These are phyloP conservation scores for Zancudomyces culisetae DNA, from an alignment of 371 early-diverging fungal species.

Conservation along the genomic window DNA sequence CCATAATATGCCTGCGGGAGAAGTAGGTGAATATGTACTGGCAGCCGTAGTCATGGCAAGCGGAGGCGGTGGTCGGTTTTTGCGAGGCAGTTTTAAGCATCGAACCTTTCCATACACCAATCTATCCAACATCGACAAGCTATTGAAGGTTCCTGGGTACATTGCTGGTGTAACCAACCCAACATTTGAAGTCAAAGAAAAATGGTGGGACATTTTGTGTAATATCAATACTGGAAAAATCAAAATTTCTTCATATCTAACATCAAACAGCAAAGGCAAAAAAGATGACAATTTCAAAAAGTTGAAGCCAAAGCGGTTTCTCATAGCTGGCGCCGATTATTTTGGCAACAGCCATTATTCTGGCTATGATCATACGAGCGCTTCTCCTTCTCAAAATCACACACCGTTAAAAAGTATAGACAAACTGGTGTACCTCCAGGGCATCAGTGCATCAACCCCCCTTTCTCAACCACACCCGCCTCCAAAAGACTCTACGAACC, in stretches of 20 bases:
- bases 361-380: too few species aligned
- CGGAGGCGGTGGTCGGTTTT: slow-evolving; percentile 61
- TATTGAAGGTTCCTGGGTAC: slow-evolving; percentile 65
- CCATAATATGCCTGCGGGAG: slow-evolving; percentile 70
- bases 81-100: slow-evolving; percentile 72
- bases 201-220: slow-evolving; percentile 91
- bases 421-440: too few species aligned
- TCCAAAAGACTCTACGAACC: too few species aligned
- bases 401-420: too few species aligned
- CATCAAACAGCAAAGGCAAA: slow-evolving; percentile 11
- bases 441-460: too few species aligned
- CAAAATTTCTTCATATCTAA: slow-evolving; percentile 60
- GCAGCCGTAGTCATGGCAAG: slow-evolving; percentile 79
- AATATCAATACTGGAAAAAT: slow-evolving; percentile 83
- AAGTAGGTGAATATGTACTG: slow-evolving; percentile 81
- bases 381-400: too few species aligned
- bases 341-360: slow-evolving; percentile 16
- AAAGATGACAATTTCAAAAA: too few species aligned
- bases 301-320: too few species aligned
- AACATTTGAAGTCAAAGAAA: slow-evolving; percentile 71
- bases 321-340: too few species aligned
- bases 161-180: slow-evolving; percentile 95
- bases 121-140: slow-evolving; percentile 61
- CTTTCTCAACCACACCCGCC: too few species aligned
- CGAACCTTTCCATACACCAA: slow-evolving; percentile 83